phyloP scores from a whole-genome alignment of 108 stramenopile species.

The Nitzschia sp. region DNA sequence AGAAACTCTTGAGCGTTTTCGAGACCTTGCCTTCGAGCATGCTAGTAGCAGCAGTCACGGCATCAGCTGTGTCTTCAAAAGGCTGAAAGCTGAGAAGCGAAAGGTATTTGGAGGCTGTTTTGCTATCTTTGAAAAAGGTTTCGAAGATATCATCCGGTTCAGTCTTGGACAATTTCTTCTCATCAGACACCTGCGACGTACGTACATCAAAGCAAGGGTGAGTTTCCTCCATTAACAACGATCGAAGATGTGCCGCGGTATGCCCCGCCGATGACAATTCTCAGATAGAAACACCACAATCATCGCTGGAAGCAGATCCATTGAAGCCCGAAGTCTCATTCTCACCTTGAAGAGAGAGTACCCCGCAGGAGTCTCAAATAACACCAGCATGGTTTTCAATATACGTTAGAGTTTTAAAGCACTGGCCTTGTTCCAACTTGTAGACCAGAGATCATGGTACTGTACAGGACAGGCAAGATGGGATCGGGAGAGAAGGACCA shows the following conservation, averaged over 20 bases:
- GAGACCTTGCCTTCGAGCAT: constrained; percentile 93
- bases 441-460: too few relatives aligned
- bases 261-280: too few relatives aligned
- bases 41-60: constrained; percentile 94
- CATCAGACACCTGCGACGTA: constrained; percentile 70
- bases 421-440: neutral
- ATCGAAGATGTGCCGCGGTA: too few relatives aligned
- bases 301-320: too few relatives aligned
- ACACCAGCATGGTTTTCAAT: constrained; percentile 87
- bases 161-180: constrained; percentile 87
- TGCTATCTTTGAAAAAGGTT: constrained; percentile 85
- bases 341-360: constrained; percentile 98
- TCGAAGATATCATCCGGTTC: constrained; percentile 82
- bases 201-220: too few relatives aligned
- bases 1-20: constrained; percentile 93
- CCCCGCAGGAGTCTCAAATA: constrained; percentile 99
- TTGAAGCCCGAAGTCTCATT: too few relatives aligned
- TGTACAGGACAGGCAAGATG: neutral
- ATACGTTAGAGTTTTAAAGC: neutral
- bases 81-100: constrained; percentile 93
- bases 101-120: constrained; percentile 77
- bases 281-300: too few relatives aligned
- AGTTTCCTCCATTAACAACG: too few relatives aligned
- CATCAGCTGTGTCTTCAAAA: constrained; percentile 97
- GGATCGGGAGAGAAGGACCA: neutral